Evolutionary conservation across 805 yeast genomes (phyloP).

Genomic region (Lipomyces chichibuensis): DNA sequence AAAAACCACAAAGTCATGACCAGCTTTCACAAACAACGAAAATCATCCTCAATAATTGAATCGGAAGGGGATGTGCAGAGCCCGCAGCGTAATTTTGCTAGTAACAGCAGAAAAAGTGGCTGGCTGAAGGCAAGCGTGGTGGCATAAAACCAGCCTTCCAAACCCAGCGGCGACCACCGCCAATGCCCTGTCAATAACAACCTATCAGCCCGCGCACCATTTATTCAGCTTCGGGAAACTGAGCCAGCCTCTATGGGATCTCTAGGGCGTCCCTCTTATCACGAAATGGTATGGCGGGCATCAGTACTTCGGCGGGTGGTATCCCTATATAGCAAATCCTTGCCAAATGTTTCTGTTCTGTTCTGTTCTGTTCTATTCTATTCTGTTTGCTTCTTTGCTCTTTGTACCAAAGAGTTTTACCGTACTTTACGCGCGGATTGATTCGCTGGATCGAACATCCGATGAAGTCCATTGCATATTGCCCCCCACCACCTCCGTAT

Average conservation of each 20-base stretch:
- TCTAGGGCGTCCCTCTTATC: background rate
- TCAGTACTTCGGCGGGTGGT: background rate
- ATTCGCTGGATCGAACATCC: background rate
- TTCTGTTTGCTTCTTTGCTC: background rate
- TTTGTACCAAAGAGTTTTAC: background rate
- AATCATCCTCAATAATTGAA: too few species aligned
- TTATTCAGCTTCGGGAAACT: background rate
- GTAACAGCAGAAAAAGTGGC: too few species aligned
- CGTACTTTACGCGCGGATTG: background rate
- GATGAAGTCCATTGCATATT: background rate
- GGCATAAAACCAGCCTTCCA: too few species aligned
- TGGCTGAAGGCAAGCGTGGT: too few species aligned
- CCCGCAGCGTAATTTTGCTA: too few species aligned
- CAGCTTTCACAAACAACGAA: too few species aligned
- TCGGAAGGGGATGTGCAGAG: too few species aligned
- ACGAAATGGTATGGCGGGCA: background rate
- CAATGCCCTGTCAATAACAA: background rate
- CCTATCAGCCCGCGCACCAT: background rate
- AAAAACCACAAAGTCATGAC: too few species aligned
- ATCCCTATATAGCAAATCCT: background rate
- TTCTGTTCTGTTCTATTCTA: background rate
- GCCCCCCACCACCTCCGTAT: background rate
- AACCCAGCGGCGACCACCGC: background rate
- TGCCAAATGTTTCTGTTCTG: background rate
- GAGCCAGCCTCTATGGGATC: background rate